phyloP scores from a whole-genome alignment of 2,329 filamentous ascomycete genomes.

The Pseudocercospora fijiensis region DNA sequence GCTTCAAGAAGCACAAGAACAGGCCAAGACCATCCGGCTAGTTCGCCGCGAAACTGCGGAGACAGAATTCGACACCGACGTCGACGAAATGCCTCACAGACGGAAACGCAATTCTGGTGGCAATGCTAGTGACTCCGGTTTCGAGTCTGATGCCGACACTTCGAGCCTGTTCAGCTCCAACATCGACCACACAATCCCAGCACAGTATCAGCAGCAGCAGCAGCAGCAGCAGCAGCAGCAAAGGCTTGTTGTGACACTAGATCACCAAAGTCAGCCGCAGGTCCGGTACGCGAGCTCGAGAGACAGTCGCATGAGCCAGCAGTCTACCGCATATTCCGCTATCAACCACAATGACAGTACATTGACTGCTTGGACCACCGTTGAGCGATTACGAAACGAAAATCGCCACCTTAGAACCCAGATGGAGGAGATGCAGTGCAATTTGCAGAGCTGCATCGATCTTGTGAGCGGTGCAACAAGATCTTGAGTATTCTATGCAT shows the following conservation, averaged over 20 bases:
- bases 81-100: conserved; percentile 24
- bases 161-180: conserved; percentile 50
- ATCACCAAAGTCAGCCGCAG: conserved; percentile 16
- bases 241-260: conserved; percentile 34
- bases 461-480: conserved; percentile 41
- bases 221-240: conserved; percentile 8
- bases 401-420: conserved; percentile 54
- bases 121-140: conserved; percentile 56
- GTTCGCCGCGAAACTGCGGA: conserved; percentile 23
- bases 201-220: conserved; percentile 8
- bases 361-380: conserved; percentile 53
- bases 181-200: conserved; percentile 37
- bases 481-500: background rate
- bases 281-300: conserved; percentile 14
- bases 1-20: conserved; percentile 36
- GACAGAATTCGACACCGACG: conserved; percentile 20
- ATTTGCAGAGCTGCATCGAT: conserved; percentile 58
- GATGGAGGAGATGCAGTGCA: conserved; percentile 54
- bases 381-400: conserved; percentile 54
- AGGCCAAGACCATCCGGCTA: conserved; percentile 24
- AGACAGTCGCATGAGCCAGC: conserved; percentile 14
- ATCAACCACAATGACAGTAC: conserved; percentile 14
- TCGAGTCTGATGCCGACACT: conserved; percentile 58
- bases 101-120: conserved; percentile 33
- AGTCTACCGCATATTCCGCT: conserved; percentile 12